Evolutionary conservation across 768 basidiomycete genomes (phyloP).

Genomic region (Leccinum subgranulosum): DNA sequence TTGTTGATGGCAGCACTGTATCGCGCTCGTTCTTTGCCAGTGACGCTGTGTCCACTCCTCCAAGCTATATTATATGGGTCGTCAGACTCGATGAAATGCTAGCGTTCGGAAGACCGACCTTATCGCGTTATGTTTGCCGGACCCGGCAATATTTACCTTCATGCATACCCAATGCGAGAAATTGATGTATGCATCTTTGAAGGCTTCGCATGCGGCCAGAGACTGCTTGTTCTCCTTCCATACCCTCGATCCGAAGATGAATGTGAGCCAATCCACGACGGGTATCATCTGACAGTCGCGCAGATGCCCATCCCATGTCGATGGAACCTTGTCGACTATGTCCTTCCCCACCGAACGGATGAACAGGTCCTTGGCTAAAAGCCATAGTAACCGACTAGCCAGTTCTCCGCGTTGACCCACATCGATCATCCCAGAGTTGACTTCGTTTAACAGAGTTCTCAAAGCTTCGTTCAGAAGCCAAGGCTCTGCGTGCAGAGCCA

Average conservation of each 20-base stretch:
- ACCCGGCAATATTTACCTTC: background rate
- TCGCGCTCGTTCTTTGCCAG: background rate
- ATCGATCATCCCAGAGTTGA: conserved; percentile 9
- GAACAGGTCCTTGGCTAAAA: conserved; percentile 3
- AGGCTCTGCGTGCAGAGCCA: background rate
- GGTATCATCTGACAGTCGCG: background rate
- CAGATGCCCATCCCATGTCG: conserved; percentile 2
- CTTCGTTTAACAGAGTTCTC: background rate
- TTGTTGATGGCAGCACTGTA: background rate
- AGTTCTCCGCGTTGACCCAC: conserved; percentile 4
- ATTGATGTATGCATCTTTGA: background rate
- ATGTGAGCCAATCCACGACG: background rate
- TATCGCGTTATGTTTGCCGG: background rate
- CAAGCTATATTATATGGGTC: background rate
- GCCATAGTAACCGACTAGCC: conserved; percentile 4
- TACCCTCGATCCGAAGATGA: background rate
- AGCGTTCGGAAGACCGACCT: background rate
- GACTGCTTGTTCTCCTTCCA: background rate
- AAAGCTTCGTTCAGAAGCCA: background rate
- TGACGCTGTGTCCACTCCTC: background rate
- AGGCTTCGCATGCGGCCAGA: background rate
- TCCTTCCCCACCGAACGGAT: background rate
- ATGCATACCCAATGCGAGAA: background rate
- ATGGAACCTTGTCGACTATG: background rate
- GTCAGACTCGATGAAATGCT: background rate